Evolutionary conservation across 108 stramenopile genomes (phyloP), one percentile per base, ranked within the genome.

Genomic region (Fragilaria radians): DNA sequence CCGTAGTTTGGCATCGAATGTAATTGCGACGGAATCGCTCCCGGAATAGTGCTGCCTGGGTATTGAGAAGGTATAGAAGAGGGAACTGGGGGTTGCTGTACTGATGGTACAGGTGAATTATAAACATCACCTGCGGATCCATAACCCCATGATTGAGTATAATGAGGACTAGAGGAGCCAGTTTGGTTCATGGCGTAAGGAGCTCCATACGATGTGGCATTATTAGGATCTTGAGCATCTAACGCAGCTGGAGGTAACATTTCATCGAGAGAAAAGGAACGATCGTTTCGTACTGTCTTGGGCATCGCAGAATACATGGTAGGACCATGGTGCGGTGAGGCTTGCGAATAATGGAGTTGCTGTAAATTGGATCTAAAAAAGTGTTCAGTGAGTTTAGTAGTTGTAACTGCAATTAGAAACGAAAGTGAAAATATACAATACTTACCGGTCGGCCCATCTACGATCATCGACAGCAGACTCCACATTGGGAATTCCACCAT

Each of bases 81-180:
- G 9, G 66, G 67, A 5, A 59, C 42, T 11, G 65, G 75, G n/a
- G n/a, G n/a, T n/a, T n/a, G n/a, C 49, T 72, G 72, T 46, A 70
- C 33, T 1, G 71, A 65, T 46, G 59, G 60, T 21, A 22, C 32
- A 19, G 63, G 70, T 3, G 68, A 46, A 18, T 61, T 65, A 61
- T 72, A 76, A 49, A 70, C 59, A 48, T 77, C 80, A 26, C 70
- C 28, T 66, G 64, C 28, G 73, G 47, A 55, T 22, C 46, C 65
- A 28, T 82, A 82, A 21, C 73, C 70, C 81, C 81, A 82, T 22
- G 62, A 46, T 32, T 75, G 74, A 7, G 73, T 61, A 62, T 74
- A 78, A 25, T 69, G 29, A 25, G 59, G 60, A 1, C 51, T 53
- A 23, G 69, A 64, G 14, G 57, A 23, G 24, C 61, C 65, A 28